Evolutionary conservation across 805 yeast species (phyloP), one percentile per base, ranked within the genome.

Genomic region (Dipodascus albidus): DNA sequence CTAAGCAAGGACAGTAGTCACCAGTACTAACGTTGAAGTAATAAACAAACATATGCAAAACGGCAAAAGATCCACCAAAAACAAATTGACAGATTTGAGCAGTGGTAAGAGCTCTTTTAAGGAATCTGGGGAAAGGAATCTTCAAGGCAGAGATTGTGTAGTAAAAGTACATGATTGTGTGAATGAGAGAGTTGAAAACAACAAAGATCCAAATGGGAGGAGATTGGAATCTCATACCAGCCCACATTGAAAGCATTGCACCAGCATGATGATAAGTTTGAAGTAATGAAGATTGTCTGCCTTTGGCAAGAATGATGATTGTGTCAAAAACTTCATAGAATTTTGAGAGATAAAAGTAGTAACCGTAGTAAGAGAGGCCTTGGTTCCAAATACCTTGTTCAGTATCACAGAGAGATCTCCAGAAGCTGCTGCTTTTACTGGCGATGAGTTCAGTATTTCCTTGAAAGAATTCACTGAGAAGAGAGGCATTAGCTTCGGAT

Each of bases 191-290:
- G 72, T 83, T 83, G 77, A 83, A 83, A 23, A 80, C 86, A 48
- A 83, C 87, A 68, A 83, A 83, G 61, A 83, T 80, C 89, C 89
- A 83, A 64, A 83, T 83, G 35, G 89, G 89, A 3, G 88, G 86
- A 14, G 86, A 76, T 51, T 77, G 78, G 67, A 70, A 83, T 54
- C 88, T 71, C 53, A 81, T 77, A 1, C 89, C 89, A 4, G 85
- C 78, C 88, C 88, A 83, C 89, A 83, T 83, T 55, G 86, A 82
- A 67, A 83, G 70, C 81, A 83, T 83, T 50, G 89, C 89, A 23
- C 89, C 89, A 3, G 88, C 78, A 65, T 83, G 89, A 64, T 83
- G 89, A 68, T 83, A 83, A 54, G 85, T 79, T 67, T 83, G 89
- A 62, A 83, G 71, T 54, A 83, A 69, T 3, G 83, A 78, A 14